A percentile compares a stretch with the other conserved stretches of the same genome.
Evolutionary conservation across 1,139 yeast species (phyloP).

Genomic region (Nakaseomyces glabratus): DNA sequence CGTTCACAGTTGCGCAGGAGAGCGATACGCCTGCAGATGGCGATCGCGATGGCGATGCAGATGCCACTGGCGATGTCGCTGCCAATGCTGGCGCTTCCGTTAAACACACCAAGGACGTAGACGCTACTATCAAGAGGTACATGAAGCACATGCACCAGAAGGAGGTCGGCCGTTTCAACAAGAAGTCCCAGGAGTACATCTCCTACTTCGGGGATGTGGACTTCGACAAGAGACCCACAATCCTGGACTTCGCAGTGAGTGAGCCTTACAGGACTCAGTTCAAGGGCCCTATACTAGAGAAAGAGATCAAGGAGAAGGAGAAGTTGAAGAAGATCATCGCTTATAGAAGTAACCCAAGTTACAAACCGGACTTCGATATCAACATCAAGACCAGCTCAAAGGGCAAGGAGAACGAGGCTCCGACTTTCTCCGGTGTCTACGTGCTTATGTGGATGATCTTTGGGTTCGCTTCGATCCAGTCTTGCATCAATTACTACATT

Average conservation of each 20-base stretch:
- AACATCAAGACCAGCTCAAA: neutral
- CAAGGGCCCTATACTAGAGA: constrained; percentile 13
- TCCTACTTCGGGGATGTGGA: constrained; percentile 17
- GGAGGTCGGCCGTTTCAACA: constrained; percentile 7
- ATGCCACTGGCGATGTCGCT: neutral
- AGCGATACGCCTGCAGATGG: neutral
- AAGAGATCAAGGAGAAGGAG: constrained; percentile 12
- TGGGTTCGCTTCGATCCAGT: constrained; percentile 10
- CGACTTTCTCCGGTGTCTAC: constrained; percentile 13
- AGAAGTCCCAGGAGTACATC: constrained; percentile 8
- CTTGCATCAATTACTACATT: constrained; percentile 11
- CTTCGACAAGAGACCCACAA: constrained; percentile 13
- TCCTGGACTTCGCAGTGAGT: constrained; percentile 12
- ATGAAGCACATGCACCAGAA: constrained; percentile 7
- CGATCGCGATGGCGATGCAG: neutral
- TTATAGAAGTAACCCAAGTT: neutral
- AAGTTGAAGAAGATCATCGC: constrained; percentile 9
- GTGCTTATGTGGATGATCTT: constrained; percentile 13
- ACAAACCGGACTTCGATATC: neutral
- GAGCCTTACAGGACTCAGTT: constrained; percentile 12
- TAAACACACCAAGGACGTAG: constrained; percentile 4
- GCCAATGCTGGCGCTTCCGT: neutral
- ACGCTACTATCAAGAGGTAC: constrained; percentile 6
- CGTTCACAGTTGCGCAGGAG: constrained; percentile 4
- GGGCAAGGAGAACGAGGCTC: constrained; percentile 3